Evolutionary conservation across 495 filamentous ascomycete species (phyloP), one percentile per base, ranked within the genome.

Genomic region (Neurospora sp.): DNA sequence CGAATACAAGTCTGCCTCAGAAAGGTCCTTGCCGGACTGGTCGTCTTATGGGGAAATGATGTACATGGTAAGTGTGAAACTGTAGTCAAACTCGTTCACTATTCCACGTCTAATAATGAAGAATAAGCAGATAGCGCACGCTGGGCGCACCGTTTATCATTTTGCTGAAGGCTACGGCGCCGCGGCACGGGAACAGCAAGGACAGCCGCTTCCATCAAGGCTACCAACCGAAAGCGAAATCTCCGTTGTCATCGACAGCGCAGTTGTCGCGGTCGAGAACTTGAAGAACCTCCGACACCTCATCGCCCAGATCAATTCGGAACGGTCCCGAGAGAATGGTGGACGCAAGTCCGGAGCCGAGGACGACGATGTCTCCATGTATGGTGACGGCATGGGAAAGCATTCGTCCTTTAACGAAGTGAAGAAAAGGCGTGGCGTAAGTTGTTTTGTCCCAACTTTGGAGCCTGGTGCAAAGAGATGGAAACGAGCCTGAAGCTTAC

Each of bases 371-470:
- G 78, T 83, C 18, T 76, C 80, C 42, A 85, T 86, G 84, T 86
- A 85, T 69, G 82, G 80, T 39, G 84, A 84, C 40, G 78, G 78
- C 16, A 81, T 82, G 70, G 53, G 53, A 31, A 85, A 84, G 73
- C 80, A 80, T 59, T 73, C 81, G 8, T 85, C 82, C 39, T 76
- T 85, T 31, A 81, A 78, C 18, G 84, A 86, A 72, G 83, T 85
- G 42, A 86, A 86, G 77, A 86, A 85, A 76, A 80, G 84, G 69
- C 81, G 85, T 69, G 85, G 85, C 68, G 85, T 86, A 83, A 81
- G 85, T 83, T 68, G 53, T 65, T 65, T 65, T 35, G 53, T 65
- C 27, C 53, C 53, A 18, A 65, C 65, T 39, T 39, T 22, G 9
- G 20, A 27, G n/a, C 9, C n/a, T 27, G 31, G 39, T 27, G 37